Base-by-base conservation (phyloP, 2,329 filamentous ascomycete species). In the Cladosporium sp. region DNA sequence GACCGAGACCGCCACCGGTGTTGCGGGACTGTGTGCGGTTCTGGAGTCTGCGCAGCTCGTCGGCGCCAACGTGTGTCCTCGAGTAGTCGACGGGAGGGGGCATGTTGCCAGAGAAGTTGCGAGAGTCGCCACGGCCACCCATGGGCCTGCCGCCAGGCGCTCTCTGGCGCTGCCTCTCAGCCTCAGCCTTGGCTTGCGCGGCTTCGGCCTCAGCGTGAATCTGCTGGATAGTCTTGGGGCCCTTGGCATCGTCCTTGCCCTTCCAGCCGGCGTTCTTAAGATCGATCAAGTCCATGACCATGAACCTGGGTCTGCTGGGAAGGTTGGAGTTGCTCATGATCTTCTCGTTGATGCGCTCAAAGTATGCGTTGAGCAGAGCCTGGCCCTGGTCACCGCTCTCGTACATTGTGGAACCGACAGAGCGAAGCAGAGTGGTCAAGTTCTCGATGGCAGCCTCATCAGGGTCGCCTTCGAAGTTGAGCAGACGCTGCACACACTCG, bases 371-470 rank as follows among this genome's bases (percentile, higher is more conserved):
- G 85, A 98, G 95, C 78, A 95, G 85, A 49, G 81, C 79, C 58
- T 81, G 84, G 54, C 91, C 90, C 77, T 91, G 90, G 58, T 92
- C 62, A 18, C 45, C 51, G 51, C 75, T 90, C 50, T 76, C 76
- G 66, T 95, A 89, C 63, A 98, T 84, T 68, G 90, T 92, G 62
- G 76, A 80, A 76, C 93, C 93, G 58, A 98, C 95, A 37, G 93
- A 95, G 61, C 86, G 84, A 56, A 98, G 81, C 58, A 98, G 80
- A 75, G 95, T 96, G 64, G 86, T 90, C 72, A 98, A 83, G 61
- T 89, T 95, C 78, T 98, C 93, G 56, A 98, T 86, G 70, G 96
- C 91, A 50, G 92, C 88, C 74, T 98, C 93, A 63, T 98, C 93
- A 42, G 93, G 93, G 56, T 89, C 77, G 57, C 89, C 90, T 66